These are phyloP conservation scores for Cetraspora pellucida DNA, from an alignment of 192 early-diverging fungal genomes.

Conservation along the genomic window DNA sequence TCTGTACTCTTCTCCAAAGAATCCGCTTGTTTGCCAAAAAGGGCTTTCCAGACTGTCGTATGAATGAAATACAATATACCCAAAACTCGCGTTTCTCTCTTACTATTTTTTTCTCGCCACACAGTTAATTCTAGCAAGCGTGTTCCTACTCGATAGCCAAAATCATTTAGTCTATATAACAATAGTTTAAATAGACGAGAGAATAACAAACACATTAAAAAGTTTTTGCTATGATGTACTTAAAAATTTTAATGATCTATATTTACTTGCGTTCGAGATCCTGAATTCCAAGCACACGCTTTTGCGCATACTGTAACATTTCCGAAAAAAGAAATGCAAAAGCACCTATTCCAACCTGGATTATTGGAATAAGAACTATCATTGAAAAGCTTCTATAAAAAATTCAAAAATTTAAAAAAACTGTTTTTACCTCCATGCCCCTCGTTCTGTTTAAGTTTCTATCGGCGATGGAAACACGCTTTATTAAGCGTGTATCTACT, in stretches of 20 bases:
- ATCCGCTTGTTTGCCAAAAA: slow-evolving; percentile 97
- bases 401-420: neutral
- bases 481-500: slow-evolving; percentile 17
- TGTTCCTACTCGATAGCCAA: slow-evolving; percentile 93
- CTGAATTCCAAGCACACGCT: slow-evolving; percentile 90
- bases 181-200: neutral
- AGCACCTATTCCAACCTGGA: slow-evolving; percentile 74
- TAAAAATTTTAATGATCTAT: neutral
- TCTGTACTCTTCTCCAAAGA: slow-evolving; percentile 95
- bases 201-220: neutral
- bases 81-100: slow-evolving; percentile 88
- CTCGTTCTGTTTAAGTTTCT: slow-evolving; percentile 74
- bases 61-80: slow-evolving; percentile 93
- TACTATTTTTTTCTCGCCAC: slow-evolving; percentile 85
- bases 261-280: slow-evolving; percentile 91
- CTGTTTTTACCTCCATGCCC: slow-evolving; percentile 63
- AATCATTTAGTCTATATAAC: slow-evolving; percentile 72
- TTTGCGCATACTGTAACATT: slow-evolving; percentile 96
- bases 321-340: slow-evolving; percentile 93
- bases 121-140: slow-evolving; percentile 86
- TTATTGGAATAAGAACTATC: neutral
- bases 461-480: slow-evolving; percentile 62
- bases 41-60: slow-evolving; percentile 87
- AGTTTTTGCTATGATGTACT: neutral
- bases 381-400: neutral